Percentiles rank a stretch among this genome's conserved stretches.
Conservation (phyloP, 176 grass and related monocot genomes). For the Triticum turgidum region DNA sequence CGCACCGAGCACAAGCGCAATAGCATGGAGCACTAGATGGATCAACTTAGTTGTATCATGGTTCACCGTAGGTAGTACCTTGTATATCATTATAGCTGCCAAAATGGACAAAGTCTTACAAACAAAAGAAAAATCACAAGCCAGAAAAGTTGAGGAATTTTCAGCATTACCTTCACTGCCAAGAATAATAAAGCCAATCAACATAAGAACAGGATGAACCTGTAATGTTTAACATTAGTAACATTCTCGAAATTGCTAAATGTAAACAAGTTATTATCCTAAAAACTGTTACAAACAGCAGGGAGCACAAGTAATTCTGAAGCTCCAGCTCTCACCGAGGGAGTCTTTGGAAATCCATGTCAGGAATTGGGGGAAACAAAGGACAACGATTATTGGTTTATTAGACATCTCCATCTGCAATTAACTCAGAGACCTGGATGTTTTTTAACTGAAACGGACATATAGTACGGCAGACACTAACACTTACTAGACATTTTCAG, state of each 20-base stretch:
- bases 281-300: not conserved
- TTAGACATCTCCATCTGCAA: not conserved
- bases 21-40: constrained; percentile 71
- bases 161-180: constrained; percentile 70
- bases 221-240: constrained; percentile 36
- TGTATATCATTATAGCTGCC: constrained; percentile 88
- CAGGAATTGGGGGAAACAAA: not conserved
- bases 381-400: not conserved
- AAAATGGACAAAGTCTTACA: constrained; percentile 30
- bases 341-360: not conserved
- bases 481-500: constrained; percentile 1
- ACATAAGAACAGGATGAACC: constrained; percentile 94
- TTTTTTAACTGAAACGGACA: not conserved
- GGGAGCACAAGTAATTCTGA: not conserved
- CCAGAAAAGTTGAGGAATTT: not conserved
- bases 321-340: not conserved
- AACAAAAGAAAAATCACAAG: not conserved
- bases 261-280: constrained; percentile 15
- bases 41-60: constrained; percentile 62
- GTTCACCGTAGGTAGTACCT: constrained; percentile 47
- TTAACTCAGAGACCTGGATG: not conserved
- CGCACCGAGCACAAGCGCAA: constrained; percentile 67
- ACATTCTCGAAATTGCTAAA: not conserved
- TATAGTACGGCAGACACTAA: not conserved
- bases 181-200: constrained; percentile 87